Percentiles rank a stretch among this genome's conserved stretches.
phyloP scores from a whole-genome alignment of 1,139 yeast genomes.

The Wickerhamomyces sp. region DNA sequence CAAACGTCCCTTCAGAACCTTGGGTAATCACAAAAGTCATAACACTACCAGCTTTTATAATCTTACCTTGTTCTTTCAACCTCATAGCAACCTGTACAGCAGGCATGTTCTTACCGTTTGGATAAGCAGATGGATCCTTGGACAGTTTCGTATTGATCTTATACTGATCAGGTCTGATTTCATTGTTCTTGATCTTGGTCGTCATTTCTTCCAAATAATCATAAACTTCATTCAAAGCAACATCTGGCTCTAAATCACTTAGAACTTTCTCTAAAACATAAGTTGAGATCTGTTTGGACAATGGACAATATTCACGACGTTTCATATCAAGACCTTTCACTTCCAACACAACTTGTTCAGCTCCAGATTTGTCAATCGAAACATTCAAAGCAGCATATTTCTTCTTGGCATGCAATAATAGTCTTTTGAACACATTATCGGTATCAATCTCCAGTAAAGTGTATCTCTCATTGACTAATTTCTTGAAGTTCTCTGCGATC shows the following conservation, averaged over 20 bases:
- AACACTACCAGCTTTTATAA: constrained; percentile 84
- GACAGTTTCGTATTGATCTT: constrained; percentile 72
- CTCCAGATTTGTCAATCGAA: constrained; percentile 40
- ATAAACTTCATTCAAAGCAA: constrained; percentile 68
- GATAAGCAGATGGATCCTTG: constrained; percentile 69
- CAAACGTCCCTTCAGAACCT: constrained; percentile 36
- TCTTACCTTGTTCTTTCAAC: constrained; percentile 73
- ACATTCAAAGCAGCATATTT: constrained; percentile 91
- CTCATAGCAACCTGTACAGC: constrained; percentile 90
- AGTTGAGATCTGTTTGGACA: constrained; percentile 83
- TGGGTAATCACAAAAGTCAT: constrained; percentile 77
- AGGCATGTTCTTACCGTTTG: constrained; percentile 81
- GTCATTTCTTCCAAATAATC: constrained; percentile 62
- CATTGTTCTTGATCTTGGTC: constrained; percentile 51
- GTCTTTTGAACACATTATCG: constrained; percentile 84
- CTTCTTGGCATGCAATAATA: constrained; percentile 91
- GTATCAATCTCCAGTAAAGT: constrained; percentile 86
- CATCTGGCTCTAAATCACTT: constrained; percentile 73
- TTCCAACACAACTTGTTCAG: constrained; percentile 56
- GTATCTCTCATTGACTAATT: constrained; percentile 83
- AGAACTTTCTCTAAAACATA: constrained; percentile 69
- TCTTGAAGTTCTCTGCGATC: constrained; percentile 82
- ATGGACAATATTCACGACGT: constrained; percentile 92
- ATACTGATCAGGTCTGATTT: constrained; percentile 59
- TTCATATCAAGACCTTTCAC: constrained; percentile 96